phyloP scores from a whole-genome alignment of 345 rosid genomes.

The Hypericum androsaemum region DNA sequence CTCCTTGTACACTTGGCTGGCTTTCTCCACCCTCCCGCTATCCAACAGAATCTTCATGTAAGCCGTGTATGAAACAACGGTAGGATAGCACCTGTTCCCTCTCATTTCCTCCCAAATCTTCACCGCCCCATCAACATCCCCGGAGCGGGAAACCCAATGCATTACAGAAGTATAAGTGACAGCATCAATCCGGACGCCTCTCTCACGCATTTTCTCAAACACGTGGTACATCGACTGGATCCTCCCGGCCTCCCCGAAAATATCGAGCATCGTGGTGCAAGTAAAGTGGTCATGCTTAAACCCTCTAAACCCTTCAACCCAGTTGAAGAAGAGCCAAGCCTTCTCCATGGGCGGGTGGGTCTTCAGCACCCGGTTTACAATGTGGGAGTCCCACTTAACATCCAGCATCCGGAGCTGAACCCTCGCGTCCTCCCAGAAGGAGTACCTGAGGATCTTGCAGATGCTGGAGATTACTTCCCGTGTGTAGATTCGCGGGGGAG shows the following conservation, averaged over 20 bases:
- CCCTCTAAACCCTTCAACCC: slow-evolving; percentile 39
- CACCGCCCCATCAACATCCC: slow-evolving; percentile 57
- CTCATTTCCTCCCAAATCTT: slow-evolving; percentile 69
- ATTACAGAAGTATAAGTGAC: slow-evolving; percentile 70
- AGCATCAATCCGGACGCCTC: slow-evolving; percentile 47
- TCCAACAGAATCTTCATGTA: slow-evolving; percentile 72
- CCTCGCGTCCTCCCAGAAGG: slow-evolving; percentile 68
- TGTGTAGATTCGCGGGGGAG: slow-evolving; percentile 34
- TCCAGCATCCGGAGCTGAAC: slow-evolving; percentile 35
- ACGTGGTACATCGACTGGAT: slow-evolving; percentile 53
- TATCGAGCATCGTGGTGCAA: slow-evolving; percentile 83
- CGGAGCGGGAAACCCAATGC: slow-evolving; percentile 67
- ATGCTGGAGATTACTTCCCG: slow-evolving; percentile 42
- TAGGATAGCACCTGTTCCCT: slow-evolving; percentile 35
- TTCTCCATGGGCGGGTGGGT: slow-evolving; percentile 92
- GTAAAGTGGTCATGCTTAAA: slow-evolving; percentile 87
- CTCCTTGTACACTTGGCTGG: slow-evolving; percentile 53
- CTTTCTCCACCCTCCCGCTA: slow-evolving; percentile 49
- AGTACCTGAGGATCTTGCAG: slow-evolving; percentile 57
- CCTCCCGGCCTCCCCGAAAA: slow-evolving; percentile 86
- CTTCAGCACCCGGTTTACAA: slow-evolving; percentile 66
- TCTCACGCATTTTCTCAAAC: slow-evolving; percentile 51
- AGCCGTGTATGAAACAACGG: slow-evolving; percentile 74
- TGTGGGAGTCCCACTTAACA: slow-evolving; percentile 71
- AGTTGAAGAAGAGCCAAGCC: slow-evolving; percentile 81